Conservation (phyloP, 2,329 filamentous ascomycete species). For the Beauveria caledonica region DNA sequence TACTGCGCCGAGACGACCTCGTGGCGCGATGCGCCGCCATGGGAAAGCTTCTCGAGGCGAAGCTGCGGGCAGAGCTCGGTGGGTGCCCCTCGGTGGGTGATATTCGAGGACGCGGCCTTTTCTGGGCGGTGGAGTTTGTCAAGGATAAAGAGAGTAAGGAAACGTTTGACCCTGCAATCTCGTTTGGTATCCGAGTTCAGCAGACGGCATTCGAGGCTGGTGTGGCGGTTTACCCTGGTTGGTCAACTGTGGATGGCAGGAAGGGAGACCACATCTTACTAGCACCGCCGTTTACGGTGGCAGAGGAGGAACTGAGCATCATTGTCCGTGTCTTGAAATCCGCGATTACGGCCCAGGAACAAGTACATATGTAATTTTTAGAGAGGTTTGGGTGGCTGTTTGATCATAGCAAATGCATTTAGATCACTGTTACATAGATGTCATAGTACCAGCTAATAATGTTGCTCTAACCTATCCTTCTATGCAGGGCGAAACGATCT, state of each 20-base stretch:
- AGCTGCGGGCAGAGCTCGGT: constrained; percentile 21
- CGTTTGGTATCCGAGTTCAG: constrained; percentile 21
- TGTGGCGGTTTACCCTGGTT: constrained; percentile 52
- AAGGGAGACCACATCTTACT: constrained; percentile 62
- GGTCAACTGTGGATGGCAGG: constrained; percentile 51
- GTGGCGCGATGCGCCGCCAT: constrained; percentile 23
- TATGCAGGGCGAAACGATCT: constrained; percentile 30
- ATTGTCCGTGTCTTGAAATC: constrained; percentile 10
- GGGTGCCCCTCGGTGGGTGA: constrained; percentile 29
- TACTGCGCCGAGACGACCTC: constrained; percentile 27
- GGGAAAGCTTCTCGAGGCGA: constrained; percentile 22
- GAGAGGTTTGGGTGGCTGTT: too few species aligned
- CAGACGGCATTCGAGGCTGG: constrained; percentile 22
- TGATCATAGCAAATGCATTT: background rate
- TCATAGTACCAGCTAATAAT: constrained; percentile 23
- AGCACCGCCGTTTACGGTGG: constrained; percentile 60
- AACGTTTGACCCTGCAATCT: constrained; percentile 24
- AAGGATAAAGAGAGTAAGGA: constrained; percentile 26
- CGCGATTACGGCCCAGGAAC: background rate
- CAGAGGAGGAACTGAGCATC: constrained; percentile 21
- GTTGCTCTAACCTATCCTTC: constrained; percentile 38
- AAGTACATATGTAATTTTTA: background rate
- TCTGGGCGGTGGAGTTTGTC: constrained; percentile 41
- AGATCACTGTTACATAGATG: background rate
- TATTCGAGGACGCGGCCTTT: constrained; percentile 34